These are phyloP conservation scores for Podospora bellae-mahoneyi DNA, from an alignment of 495 filamentous ascomycete species.

Conservation along the genomic window DNA sequence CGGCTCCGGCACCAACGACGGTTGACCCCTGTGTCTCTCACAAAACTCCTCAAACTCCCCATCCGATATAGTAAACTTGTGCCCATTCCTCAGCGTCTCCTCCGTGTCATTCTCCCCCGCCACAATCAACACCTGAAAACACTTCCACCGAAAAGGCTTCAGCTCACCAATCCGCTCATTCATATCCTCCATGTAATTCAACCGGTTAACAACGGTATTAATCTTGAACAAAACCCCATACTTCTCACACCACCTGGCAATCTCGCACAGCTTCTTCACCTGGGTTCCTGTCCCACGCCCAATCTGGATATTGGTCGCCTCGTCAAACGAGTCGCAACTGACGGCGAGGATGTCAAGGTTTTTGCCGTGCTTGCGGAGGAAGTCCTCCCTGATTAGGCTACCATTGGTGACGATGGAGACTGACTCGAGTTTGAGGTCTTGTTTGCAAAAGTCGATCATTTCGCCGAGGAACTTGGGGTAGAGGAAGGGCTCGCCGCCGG, in stretches of 20 bases:
- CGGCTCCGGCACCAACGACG: slow-evolving; percentile 47
- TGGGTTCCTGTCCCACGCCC: slow-evolving; percentile 50
- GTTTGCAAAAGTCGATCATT: slow-evolving; percentile 51
- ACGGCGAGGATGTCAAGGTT: slow-evolving; percentile 55
- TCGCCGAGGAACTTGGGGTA: slow-evolving; percentile 47
- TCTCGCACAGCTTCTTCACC: slow-evolving; percentile 40
- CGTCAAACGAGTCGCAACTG: slow-evolving; percentile 57
- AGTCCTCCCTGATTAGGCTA: slow-evolving; percentile 10
- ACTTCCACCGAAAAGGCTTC: slow-evolving; percentile 57
- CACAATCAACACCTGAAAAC: slow-evolving; percentile 56
- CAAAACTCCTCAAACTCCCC: slow-evolving; percentile 50
- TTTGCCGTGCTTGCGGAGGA: slow-evolving; percentile 35
- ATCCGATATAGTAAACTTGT: slow-evolving; percentile 48
- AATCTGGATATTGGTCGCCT: slow-evolving; percentile 50
- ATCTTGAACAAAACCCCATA: slow-evolving; percentile 56
- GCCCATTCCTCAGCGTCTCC: slow-evolving; percentile 43
- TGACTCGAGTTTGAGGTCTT: slow-evolving; percentile 41
- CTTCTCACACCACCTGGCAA: slow-evolving; percentile 45
- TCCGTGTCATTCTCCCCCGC: slow-evolving; percentile 53
- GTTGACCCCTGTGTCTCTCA: slow-evolving; percentile 41
- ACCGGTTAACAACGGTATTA: slow-evolving; percentile 53
- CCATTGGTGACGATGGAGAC: slow-evolving; percentile 26
- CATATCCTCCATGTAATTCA: slow-evolving; percentile 57
- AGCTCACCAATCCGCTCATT: slow-evolving; percentile 39
- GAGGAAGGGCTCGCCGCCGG: slow-evolving; percentile 58